phyloP scores from a whole-genome alignment of 2,329 filamentous ascomycete species.

The Ceratocystiopsis sp. region DNA sequence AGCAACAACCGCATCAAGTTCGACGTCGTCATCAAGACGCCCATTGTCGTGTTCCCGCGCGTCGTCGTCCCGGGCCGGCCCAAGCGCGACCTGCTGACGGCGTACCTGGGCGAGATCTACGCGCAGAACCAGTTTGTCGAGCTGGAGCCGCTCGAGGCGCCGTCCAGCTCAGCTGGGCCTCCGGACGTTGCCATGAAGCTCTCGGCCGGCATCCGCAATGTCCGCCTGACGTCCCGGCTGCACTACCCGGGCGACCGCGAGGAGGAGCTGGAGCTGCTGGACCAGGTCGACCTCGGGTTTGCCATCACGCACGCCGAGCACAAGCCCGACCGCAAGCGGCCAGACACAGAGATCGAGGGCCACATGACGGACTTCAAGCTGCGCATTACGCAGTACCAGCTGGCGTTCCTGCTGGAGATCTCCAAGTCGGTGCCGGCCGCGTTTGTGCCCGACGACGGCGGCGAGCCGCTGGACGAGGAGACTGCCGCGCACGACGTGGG shows the following conservation, averaged over 20 bases:
- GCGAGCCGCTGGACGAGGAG: slow-evolving; percentile 52
- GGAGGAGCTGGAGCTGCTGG: slow-evolving; percentile 90
- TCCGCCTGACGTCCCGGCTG: slow-evolving; percentile 77
- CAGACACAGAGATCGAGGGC: slow-evolving; percentile 82
- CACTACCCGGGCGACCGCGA: slow-evolving; percentile 54
- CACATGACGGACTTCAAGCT: slow-evolving; percentile 89
- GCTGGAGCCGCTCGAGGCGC: slow-evolving; percentile 42
- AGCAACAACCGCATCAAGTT: slow-evolving; percentile 84
- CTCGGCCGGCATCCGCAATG: slow-evolving; percentile 78
- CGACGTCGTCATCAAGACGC: slow-evolving; percentile 82
- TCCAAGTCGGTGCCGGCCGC: slow-evolving; percentile 76
- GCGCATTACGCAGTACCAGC: slow-evolving; percentile 73
- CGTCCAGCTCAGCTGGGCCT: too few species aligned
- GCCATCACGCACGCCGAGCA: slow-evolving; percentile 87
- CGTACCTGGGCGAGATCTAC: slow-evolving; percentile 93
- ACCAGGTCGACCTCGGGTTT: slow-evolving; percentile 89
- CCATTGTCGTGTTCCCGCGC: slow-evolving; percentile 87
- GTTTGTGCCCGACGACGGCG: slow-evolving; percentile 44
- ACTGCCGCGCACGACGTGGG: slow-evolving; percentile 56
- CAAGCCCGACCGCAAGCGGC: slow-evolving; percentile 54
- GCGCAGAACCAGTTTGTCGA: slow-evolving; percentile 84
- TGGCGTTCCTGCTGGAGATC: slow-evolving; percentile 77
- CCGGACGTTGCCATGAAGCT: slow-evolving; percentile 62
- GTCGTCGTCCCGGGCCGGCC: slow-evolving; percentile 52
- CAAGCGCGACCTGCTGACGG: slow-evolving; percentile 69